Base-by-base conservation (phyloP, 139 green algal species). In the Penium margaritaceum region DNA sequence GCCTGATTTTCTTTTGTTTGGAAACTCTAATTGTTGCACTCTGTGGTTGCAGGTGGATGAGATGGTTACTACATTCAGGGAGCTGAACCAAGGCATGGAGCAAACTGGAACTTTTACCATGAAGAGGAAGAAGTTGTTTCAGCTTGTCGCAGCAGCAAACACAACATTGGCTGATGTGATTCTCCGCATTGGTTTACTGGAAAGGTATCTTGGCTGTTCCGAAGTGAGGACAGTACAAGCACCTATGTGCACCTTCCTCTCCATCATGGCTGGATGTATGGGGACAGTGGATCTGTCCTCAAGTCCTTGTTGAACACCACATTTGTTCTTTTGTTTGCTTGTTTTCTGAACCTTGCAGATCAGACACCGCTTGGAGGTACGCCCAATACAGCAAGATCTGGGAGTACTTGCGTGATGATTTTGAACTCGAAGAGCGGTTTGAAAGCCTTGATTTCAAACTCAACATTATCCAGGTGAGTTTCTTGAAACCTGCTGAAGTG, bases 361-460 rank as follows among this genome's bases (percentile, higher is more conserved):
- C 72, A 15, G 82, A 87, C 37, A 80, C 79, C 14, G 82, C 80
- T 5, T 87, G 82, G 82, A 80, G 83, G 58, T 79, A 82, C 57
- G 75, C 69, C 15, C 67, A 84, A 14, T 87, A 87, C 63, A 71
- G 58, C 34, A 67, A 80, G 15, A 85, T 85, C 46, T 87, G 82
- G 82, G 60, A 81, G 36, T 78, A 70, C 30, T 29, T 87, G 63
- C 68, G 82, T 1, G 36, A 76, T 19, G 82, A 87, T 33, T 85
- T 87, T 32, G 82, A 87, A 30, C 41, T 87, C 47, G 80, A 84
- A 5, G 80, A 84, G 35, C 38, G 82, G 29, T 87, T 85, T 60
- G 72, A 87, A 29, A 63, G 29, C 27, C 58, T 87, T 3, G 61
- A 82, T 58, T 76, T 81, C 53, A 87, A 87, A 72, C 37, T 87